Conservation (phyloP, 805 yeast species). For the Cyberlindnera petersonii region DNA sequence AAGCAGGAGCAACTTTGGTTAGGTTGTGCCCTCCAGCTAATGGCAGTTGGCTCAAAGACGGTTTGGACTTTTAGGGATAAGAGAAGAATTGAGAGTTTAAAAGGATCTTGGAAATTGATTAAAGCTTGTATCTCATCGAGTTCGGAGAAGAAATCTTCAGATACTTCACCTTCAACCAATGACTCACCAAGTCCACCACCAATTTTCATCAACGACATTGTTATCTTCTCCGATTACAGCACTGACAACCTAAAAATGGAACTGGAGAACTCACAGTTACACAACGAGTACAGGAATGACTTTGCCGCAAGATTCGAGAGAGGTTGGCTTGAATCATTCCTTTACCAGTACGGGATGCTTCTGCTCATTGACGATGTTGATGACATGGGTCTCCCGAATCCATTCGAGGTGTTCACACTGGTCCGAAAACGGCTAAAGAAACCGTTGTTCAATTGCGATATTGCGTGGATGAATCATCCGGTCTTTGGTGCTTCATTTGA, state of each 20-base stretch:
- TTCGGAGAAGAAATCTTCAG: conserved; percentile 1
- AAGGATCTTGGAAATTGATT: conserved; percentile 35
- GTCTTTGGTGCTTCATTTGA: conserved; percentile 36
- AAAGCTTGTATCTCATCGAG: conserved; percentile 24
- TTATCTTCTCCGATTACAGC: conserved; percentile 13
- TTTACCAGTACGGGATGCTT: conserved; percentile 40
- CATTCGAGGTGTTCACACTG: conserved; percentile 35
- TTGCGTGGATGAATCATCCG: conserved; percentile 41
- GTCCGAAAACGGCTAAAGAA: conserved; percentile 30
- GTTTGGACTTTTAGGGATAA: conserved; percentile 21
- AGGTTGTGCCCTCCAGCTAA: conserved; percentile 35
- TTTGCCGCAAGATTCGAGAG: conserved; percentile 24
- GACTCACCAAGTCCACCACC: conserved; percentile 4
- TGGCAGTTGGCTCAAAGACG: conserved; percentile 37
- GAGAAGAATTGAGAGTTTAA: conserved; percentile 27
- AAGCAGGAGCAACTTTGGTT: conserved; percentile 34
- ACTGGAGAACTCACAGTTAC: conserved; percentile 19
- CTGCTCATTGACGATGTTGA: conserved; percentile 34
- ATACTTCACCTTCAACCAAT: neutral
- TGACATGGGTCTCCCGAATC: conserved; percentile 36
- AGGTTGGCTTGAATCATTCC: conserved; percentile 40
- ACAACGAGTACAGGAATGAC: conserved; percentile 3
- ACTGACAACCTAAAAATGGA: conserved; percentile 24
- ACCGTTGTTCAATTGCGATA: conserved; percentile 34
- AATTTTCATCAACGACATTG: neutral